Base-by-base conservation (phyloP, 306 rosid species). In the Rosa multiflora region DNA sequence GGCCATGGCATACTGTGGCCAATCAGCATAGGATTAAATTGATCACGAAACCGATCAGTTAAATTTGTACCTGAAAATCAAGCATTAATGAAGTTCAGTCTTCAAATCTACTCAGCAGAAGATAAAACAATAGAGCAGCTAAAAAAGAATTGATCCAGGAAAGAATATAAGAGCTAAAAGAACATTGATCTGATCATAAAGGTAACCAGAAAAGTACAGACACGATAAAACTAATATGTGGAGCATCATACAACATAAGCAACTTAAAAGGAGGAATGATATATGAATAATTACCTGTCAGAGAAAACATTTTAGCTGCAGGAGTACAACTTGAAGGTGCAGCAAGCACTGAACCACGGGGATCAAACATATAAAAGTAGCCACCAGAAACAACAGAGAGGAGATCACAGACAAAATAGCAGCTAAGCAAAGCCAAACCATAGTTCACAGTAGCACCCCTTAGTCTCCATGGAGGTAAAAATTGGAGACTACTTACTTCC, bases 391-490 rank as follows among this genome's bases (percentile, higher is more conserved):
- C 69, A 47, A 94, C 82, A 29, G 97, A 92, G 73, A 92, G 91
- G 81, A 94, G 92, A 82, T 91, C 90, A 46, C 97, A 92, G 72
- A 94, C 64, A 81, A 81, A 87, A 86, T 91, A 94, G 82, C 97
- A 92, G 89, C 92, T 82, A 75, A 88, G 92, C 82, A 94, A 84
- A 76, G 97, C 99, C 86, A 94, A 88, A 73, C 99, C 99, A 85
- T 91, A 91, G 79, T 89, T 89, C 76, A 94, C 85, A 72, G 97
- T 91, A 84, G 85, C 84, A 43, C 99, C 97, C 80, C 92, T 90
- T 80, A 94, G 67, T 79, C 90, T 88, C 99, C 99, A 92, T 71
- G 99, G 99, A 87, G 99, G 99, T 78, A 85, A 90, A 83, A 92
- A 89, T 87, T 94, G 99, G 81, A 94, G 91, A 85, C 88, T 87